Evolutionary conservation across 208 protist genomes (phyloP), one percentile per base, ranked within the genome.

Genomic region (Endotrypanum monterogeii): DNA sequence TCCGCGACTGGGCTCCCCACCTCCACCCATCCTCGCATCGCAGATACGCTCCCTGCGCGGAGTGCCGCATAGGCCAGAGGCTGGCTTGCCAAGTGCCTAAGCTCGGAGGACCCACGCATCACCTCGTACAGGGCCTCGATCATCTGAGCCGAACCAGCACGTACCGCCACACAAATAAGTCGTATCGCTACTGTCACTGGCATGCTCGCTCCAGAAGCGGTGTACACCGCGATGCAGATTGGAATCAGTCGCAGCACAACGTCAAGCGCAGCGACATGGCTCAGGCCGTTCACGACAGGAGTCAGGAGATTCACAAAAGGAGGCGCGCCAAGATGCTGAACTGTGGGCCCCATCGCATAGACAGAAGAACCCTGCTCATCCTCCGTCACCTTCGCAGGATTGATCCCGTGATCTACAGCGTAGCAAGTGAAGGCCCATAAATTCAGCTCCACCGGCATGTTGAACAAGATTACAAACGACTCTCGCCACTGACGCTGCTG

Each of bases 91-190:
- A 89, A 35, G 39, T 76, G 58, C 58, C 67, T 51, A 69, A 80
- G 69, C 78, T 76, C 60, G 20, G 65, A 30, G 9, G 67, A 75
- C 3, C 39, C 28, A 30, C 80, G 75, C 68, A 73, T 74, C 41
- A 68, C 76, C 2, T 79, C 74, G 70, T 86, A 92, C 20, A 94
- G 71, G 25, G 77, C 77, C 71, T 88, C 85, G 41, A 94, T 77
- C 60, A 85, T 73, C 41, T 56, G 54, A 5, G 81, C 54, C 50
- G 76, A 83, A 11, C 86, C 78, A 14, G 82, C 71, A 35, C 84
- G 83, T 52, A 91, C 76, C 0, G 89, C 87, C 30, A 92, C 78
- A 72, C 85, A 92, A 4, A 92, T 83, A 23, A 94, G 79, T 41
- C 86, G 83, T 73, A 92, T 82, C 14, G 82, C 79, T 46, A 90